phyloP scores from a whole-genome alignment of 306 rosid genomes.

The Prosopis cineraria region DNA sequence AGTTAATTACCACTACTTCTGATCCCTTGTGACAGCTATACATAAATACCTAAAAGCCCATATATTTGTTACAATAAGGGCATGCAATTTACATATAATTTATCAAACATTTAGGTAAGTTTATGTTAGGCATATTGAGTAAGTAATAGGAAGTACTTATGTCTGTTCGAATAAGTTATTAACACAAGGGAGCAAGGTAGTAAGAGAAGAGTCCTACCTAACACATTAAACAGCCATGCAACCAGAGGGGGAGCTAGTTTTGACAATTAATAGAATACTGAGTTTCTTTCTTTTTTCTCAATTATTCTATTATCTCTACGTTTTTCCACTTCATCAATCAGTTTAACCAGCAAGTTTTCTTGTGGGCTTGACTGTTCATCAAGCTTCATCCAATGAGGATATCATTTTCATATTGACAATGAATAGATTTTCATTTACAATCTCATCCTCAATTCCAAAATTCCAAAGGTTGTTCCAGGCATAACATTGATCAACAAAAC shows the following conservation, averaged over 20 bases:
- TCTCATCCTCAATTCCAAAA: background rate
- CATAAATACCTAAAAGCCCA: background rate
- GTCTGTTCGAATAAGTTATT: background rate
- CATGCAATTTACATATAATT: background rate
- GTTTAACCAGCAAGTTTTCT: background rate
- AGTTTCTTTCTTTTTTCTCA: background rate
- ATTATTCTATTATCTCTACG: background rate
- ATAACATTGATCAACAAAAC: conserved; percentile 20
- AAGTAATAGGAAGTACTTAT: background rate
- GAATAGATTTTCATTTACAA: background rate
- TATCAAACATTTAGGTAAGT: background rate
- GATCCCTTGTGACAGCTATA: background rate
- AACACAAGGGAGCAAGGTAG: background rate
- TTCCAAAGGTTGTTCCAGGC: background rate
- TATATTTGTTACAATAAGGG: background rate
- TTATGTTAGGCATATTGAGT: background rate
- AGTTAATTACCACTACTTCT: conserved; percentile 15
- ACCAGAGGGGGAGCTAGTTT: background rate
- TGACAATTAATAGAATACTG: background rate
- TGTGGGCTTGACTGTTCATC: background rate
- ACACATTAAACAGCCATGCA: background rate
- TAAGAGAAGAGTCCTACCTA: background rate
- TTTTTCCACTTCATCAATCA: background rate
- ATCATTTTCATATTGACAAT: too few relatives aligned
- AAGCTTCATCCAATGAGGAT: background rate